These are phyloP conservation scores for Xylariales sp. DNA, from an alignment of 2,329 filamentous ascomycete genomes.

Conservation along the genomic window DNA sequence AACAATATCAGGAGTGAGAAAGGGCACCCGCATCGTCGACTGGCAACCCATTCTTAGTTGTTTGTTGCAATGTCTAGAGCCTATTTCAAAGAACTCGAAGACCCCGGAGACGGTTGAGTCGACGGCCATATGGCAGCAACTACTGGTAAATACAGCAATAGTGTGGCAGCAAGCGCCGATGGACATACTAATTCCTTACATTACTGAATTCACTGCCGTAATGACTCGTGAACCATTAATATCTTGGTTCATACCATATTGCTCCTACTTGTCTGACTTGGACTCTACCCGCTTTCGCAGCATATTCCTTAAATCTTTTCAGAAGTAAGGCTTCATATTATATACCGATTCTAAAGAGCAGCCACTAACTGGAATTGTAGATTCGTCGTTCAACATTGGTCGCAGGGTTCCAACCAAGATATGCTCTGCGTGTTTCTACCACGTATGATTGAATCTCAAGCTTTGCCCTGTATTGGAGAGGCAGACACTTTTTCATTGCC, in stretches of 20 bases:
- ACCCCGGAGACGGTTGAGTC: constrained; percentile 52
- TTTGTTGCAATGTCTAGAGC: constrained; percentile 64
- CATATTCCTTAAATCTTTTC: constrained; percentile 83
- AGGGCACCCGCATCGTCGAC: constrained; percentile 76
- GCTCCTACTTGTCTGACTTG: constrained; percentile 80
- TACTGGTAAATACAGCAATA: constrained; percentile 71
- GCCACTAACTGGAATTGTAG: constrained; percentile 58
- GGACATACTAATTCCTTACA: constrained; percentile 78
- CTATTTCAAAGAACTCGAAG: constrained; percentile 56
- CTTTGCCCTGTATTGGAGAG: constrained; percentile 64
- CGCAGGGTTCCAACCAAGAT: constrained; percentile 71
- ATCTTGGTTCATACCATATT: constrained; percentile 84
- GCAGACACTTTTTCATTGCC: constrained; percentile 68
- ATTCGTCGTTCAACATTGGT: constrained; percentile 82
- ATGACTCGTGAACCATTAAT: constrained; percentile 75
- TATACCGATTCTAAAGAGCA: not conserved
- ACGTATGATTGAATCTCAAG: constrained; percentile 67
- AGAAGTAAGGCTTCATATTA: constrained; percentile 68
- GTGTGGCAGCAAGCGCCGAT: constrained; percentile 81
- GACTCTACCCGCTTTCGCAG: constrained; percentile 79
- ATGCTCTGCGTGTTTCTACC: constrained; percentile 76
- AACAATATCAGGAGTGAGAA: constrained; percentile 80
- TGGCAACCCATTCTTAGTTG: constrained; percentile 75
- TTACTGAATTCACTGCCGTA: constrained; percentile 72
- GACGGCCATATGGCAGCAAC: constrained; percentile 63